These are phyloP conservation scores for Ambrosiella beaveri DNA, from an alignment of 2,329 filamentous ascomycete species.

Conservation along the genomic window DNA sequence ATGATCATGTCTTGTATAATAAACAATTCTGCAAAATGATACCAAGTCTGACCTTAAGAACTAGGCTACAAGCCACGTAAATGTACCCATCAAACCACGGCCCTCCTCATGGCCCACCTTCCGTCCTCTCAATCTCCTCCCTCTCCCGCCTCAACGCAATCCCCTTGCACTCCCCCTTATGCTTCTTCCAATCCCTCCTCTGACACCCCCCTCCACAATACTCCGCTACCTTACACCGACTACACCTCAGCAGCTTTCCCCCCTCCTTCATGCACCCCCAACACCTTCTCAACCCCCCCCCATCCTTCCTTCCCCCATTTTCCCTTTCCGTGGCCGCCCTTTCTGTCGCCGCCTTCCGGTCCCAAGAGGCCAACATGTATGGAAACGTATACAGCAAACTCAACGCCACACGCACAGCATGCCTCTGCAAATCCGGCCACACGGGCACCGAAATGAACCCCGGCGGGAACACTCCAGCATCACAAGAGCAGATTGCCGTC, in stretches of 20 bases:
- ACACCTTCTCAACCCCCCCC: background rate
- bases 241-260: slow-evolving; percentile 21
- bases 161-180: slow-evolving; percentile 26
- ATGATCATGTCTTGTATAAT: no score
- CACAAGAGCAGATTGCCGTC: background rate
- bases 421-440: background rate
- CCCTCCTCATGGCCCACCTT: background rate
- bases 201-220: slow-evolving; percentile 39
- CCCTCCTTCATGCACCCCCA: slow-evolving; percentile 17
- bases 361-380: slow-evolving; percentile 38
- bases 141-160: background rate
- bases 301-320: background rate
- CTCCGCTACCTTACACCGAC: slow-evolving; percentile 25
- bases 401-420: background rate
- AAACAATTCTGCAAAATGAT: no score
- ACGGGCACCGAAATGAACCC: background rate
- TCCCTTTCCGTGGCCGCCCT: background rate
- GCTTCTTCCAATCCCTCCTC: slow-evolving; percentile 35
- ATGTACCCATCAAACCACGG: no score
- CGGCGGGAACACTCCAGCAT: background rate
- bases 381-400: slow-evolving; percentile 16
- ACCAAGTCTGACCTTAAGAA: no score
- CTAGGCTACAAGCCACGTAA: no score
- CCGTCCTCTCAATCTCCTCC: background rate
- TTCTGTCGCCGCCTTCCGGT: slow-evolving; percentile 25